Conservation (phyloP, 495 filamentous ascomycete genomes). For the Amphirosellinia nigrospora region DNA sequence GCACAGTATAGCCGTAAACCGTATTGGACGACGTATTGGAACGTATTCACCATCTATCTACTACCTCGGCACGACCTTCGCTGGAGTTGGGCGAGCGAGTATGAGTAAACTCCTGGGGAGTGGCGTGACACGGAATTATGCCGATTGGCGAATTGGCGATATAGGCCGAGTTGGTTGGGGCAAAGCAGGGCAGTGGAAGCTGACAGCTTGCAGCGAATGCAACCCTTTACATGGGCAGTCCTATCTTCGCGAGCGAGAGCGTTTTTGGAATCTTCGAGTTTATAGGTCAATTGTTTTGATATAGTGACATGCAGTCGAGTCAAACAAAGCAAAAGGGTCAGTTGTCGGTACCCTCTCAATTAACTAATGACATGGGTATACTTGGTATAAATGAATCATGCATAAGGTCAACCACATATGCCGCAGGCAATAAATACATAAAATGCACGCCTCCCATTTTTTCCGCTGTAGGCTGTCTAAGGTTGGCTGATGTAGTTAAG, state of each 20-base stretch:
- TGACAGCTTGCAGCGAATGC: conserved; percentile 15
- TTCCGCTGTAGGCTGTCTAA: too few species aligned
- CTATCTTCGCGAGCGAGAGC: neutral
- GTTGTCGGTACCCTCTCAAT: too few species aligned
- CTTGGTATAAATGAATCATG: neutral
- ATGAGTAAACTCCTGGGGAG: neutral
- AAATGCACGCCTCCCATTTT: neutral
- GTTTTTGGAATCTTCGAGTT: neutral
- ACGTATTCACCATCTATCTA: neutral
- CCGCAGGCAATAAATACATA: neutral
- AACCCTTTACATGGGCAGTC: neutral
- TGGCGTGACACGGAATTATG: conserved; percentile 12
- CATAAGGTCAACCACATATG: neutral
- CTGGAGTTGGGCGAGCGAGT: neutral
- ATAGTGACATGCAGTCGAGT: neutral
- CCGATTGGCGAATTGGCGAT: conserved; percentile 24
- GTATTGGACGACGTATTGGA: neutral
- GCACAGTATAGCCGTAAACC: neutral
- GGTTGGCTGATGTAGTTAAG: neutral
- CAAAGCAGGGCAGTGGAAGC: conserved; percentile 13
- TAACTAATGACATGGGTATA: too few species aligned
- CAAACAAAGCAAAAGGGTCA: too few species aligned
- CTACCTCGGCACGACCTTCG: neutral
- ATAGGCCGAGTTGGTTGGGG: neutral
- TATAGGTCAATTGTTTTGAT: neutral